Evolutionary conservation across 306 rosid genomes (phyloP).

Genomic region (Fragaria iinumae): DNA sequence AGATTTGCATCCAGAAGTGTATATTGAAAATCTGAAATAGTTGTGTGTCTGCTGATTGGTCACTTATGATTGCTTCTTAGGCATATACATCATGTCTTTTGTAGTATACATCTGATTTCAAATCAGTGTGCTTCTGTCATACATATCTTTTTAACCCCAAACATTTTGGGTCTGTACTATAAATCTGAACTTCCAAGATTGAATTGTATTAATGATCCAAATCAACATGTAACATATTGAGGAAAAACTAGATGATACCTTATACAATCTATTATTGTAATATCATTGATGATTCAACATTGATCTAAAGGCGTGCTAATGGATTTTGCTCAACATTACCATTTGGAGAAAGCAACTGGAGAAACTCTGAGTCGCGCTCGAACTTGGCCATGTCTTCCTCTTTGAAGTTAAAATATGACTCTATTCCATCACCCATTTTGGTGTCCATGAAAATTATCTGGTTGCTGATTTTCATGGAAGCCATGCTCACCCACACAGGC

Average conservation of each 20-base stretch:
- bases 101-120: not conserved
- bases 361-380: constrained; percentile 12
- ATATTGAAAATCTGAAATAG: not conserved
- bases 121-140: not conserved
- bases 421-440: constrained; percentile 17
- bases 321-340: not conserved
- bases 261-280: not conserved
- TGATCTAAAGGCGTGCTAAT: constrained; percentile 1
- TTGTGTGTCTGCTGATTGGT: not conserved
- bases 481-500: constrained; percentile 27
- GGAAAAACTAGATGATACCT: too few species aligned
- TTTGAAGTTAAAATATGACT: constrained; percentile 13
- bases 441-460: constrained; percentile 15
- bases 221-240: too few species aligned
- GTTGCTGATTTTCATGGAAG: constrained; percentile 11
- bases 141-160: not conserved
- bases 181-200: too few species aligned
- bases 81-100: constrained; percentile 7
- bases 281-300: constrained; percentile 17
- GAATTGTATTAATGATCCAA: too few species aligned
- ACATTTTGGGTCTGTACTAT: too few species aligned
- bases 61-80: not conserved
- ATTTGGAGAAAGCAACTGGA: not conserved
- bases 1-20: not conserved
- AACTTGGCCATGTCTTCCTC: constrained; percentile 19